Conservation (phyloP, 495 filamentous ascomycete genomes). For the Podospora australis region DNA sequence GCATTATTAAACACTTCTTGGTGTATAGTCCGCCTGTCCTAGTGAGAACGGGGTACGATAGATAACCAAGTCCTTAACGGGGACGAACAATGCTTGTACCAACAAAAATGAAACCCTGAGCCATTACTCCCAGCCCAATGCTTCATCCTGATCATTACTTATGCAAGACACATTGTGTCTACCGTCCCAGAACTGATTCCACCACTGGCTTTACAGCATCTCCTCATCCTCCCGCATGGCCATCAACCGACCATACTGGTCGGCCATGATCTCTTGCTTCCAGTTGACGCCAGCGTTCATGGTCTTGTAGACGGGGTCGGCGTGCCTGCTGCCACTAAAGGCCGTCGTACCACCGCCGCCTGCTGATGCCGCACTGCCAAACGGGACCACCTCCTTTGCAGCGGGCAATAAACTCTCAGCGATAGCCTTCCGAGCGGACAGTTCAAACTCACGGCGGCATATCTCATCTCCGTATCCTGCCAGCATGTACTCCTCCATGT, state of each 20-base stretch:
- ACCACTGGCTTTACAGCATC: slow-evolving; percentile 28
- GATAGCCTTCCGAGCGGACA: slow-evolving; percentile 28
- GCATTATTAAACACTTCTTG: no score
- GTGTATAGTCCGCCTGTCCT: no score
- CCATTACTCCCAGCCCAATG: no score
- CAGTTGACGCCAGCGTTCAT: slow-evolving; percentile 15
- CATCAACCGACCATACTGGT: slow-evolving; percentile 51
- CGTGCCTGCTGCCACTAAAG: slow-evolving; percentile 45
- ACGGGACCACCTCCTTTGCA: slow-evolving; percentile 35
- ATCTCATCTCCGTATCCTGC: slow-evolving; percentile 55
- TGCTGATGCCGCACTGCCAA: slow-evolving; percentile 18
- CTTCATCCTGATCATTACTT: no score
- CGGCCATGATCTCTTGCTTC: slow-evolving; percentile 48
- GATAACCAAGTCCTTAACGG: no score
- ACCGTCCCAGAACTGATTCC: no score
- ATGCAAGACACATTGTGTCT: no score
- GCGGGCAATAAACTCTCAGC: slow-evolving; percentile 25
- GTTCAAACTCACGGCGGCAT: slow-evolving; percentile 45
- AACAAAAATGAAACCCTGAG: no score
- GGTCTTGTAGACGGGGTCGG: slow-evolving; percentile 56
- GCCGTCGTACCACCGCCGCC: slow-evolving; percentile 29
- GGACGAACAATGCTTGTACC: no score
- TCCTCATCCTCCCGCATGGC: slow-evolving; percentile 32
- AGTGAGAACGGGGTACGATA: no score
- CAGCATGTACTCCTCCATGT: slow-evolving; percentile 63